Evolutionary conservation across 345 rosid species (phyloP), one percentile per base, ranked within the genome.

Genomic region (Boechera retrofracta): DNA sequence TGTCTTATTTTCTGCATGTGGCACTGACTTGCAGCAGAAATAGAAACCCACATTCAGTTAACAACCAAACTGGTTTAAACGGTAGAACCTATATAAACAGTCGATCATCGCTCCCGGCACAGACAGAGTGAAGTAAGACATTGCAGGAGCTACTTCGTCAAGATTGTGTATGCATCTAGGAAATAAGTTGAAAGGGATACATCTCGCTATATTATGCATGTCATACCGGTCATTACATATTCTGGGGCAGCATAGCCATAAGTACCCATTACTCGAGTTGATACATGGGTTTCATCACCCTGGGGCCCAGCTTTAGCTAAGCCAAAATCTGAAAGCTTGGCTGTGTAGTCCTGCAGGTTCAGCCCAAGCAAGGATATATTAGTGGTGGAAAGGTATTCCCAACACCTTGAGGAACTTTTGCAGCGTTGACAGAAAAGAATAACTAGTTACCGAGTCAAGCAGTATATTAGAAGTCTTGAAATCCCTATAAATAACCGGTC

Each of bases 251-350:
- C 97, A 87, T 94, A 94, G 75, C 98, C 97, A 80, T 92, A 92
- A 38, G 97, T 92, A 48, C 99, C 99, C 99, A 95, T 95, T 11
- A 92, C 97, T 69, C 98, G 85, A 81, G 99, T 92, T 56, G 96
- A 95, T 45, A 92, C 97, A 68, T 92, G 99, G 60, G 98, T 90
- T 87, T 92, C 94, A 57, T 95, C 99, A 38, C 98, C 99, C 73
- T 88, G 98, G 39, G 99, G 99, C 9, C 99, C 98, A 82, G 94
- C 98, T 86, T 95, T 95, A 62, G 99, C 97, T 71, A 95, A 96
- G 62, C 99, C 99, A 69, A 94, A 94, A 83, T 94, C 98, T 57
- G 97, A 94, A 77, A 94, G 97, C 80, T 92, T 92, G 82, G 99
- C 92, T 28, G 97, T 85, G 79, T 92, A 92, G 76, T 95, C 97